Percentiles rank a stretch among this genome's conserved stretches.
Conservation (phyloP, 345 rosid species). For the Camelina sativa region DNA sequence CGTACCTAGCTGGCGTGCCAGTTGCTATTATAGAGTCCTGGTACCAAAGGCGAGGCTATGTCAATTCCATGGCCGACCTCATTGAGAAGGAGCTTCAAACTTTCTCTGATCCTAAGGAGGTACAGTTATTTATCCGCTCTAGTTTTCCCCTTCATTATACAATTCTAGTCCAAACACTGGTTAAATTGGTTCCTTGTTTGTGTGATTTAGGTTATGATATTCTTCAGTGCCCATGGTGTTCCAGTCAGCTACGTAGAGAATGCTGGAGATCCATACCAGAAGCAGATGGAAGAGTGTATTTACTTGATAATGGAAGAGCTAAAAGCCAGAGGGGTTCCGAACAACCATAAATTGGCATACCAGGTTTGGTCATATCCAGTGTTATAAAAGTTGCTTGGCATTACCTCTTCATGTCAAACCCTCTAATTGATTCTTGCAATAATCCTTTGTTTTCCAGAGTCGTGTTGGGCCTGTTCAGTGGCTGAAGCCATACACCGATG, state of each 20-base stretch:
- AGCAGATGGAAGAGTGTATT: slow-evolving; percentile 95
- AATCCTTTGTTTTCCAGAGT: slow-evolving; percentile 52
- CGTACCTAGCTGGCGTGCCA: slow-evolving; percentile 71
- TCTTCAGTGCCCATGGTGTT: slow-evolving; percentile 98
- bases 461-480: slow-evolving; percentile 98
- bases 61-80: slow-evolving; percentile 87
- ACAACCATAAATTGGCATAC: slow-evolving; percentile 80
- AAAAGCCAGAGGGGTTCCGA: slow-evolving; percentile 72
- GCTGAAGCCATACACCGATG: slow-evolving; percentile 95
- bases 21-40: slow-evolving; percentile 80
- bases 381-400: background rate
- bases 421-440: slow-evolving; percentile 17
- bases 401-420: slow-evolving; percentile 12
- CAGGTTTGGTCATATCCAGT: slow-evolving; percentile 60
- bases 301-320: slow-evolving; percentile 79
- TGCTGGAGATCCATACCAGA: slow-evolving; percentile 92
- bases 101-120: slow-evolving; percentile 81
- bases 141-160: background rate
- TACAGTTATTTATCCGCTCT: slow-evolving; percentile 37
- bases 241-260: slow-evolving; percentile 86
- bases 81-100: slow-evolving; percentile 69
- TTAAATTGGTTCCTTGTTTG: slow-evolving; percentile 22
- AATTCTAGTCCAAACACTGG: background rate
- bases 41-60: slow-evolving; percentile 87
- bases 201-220: slow-evolving; percentile 70